These are phyloP conservation scores for Syzygium malaccense DNA, from an alignment of 441 rosid genomes.

Conservation along the genomic window DNA sequence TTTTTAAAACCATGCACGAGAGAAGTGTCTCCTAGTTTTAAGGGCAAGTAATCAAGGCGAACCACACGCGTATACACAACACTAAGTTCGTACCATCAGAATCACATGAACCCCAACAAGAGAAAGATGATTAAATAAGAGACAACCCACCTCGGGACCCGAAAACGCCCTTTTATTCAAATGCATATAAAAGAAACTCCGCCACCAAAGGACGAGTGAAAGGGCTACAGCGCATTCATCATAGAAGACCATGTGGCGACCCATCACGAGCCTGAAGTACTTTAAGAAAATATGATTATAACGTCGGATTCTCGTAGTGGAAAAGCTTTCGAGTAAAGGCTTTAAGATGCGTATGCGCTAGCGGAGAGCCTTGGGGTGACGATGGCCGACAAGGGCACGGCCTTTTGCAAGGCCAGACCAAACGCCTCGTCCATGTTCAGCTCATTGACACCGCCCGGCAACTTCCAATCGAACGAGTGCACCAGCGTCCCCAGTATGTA, in stretches of 20 bases:
- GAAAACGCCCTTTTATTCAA: not conserved
- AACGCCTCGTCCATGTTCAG: slow-evolving; percentile 54
- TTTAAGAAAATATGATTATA: not conserved
- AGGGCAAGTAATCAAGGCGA: not conserved
- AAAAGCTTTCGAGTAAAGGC: not conserved
- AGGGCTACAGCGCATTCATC: not conserved
- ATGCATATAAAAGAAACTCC: not conserved
- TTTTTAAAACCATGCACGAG: not conserved
- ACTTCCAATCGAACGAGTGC: slow-evolving; percentile 50
- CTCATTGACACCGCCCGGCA: slow-evolving; percentile 17
- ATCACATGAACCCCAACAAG: not conserved
- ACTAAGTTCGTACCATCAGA: not conserved
- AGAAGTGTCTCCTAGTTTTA: not conserved
- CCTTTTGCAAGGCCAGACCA: slow-evolving; percentile 57
- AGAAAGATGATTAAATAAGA: not conserved
- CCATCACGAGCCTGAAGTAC: not conserved
- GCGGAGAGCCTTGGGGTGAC: slow-evolving; percentile 30
- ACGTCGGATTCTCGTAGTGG: not conserved
- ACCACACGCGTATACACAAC: not conserved
- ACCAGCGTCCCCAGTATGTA: slow-evolving; percentile 45
- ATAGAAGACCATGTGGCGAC: not conserved
- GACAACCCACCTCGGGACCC: no score
- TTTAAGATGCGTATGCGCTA: not conserved
- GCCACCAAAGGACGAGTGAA: no score
- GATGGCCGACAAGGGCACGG: slow-evolving; percentile 30